Evolutionary conservation across 148 eudicot genomes (phyloP).

Genomic region (Linanthus parryae): DNA sequence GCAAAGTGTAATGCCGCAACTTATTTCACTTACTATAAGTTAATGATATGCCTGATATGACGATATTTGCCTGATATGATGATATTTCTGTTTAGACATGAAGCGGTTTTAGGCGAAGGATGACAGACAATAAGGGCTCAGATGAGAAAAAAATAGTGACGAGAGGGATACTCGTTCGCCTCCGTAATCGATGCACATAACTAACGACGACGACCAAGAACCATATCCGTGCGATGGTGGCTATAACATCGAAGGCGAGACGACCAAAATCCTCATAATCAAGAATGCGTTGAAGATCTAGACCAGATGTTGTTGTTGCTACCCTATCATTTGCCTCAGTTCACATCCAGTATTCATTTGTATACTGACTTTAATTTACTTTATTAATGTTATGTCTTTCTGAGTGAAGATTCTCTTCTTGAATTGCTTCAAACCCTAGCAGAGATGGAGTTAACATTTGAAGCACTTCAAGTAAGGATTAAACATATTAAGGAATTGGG

Average conservation of each 20-base stretch:
- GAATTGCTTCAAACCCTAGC: constrained; percentile 82
- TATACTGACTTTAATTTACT: no score
- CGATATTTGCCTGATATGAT: no score
- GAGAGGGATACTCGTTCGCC: constrained; percentile 40
- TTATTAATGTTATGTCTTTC: constrained; percentile 2
- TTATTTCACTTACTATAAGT: no score
- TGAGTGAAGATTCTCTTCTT: constrained; percentile 74
- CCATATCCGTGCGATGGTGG: constrained; percentile 36
- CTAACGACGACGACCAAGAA: constrained; percentile 23
- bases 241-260: constrained; percentile 42
- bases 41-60: no score
- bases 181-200: constrained; percentile 32
- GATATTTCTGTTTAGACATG: no score
- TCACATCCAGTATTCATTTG: not conserved
- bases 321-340: not conserved
- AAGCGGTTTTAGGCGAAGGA: no score
- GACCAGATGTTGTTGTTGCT: constrained; percentile 39
- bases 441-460: constrained; percentile 90
- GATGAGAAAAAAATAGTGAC: not conserved
- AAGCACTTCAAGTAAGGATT: constrained; percentile 59
- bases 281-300: constrained; percentile 73
- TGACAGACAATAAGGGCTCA: not conserved
- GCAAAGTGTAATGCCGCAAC: no score
- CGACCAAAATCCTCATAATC: constrained; percentile 42
- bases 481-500: not conserved